phyloP scores from a whole-genome alignment of 176 grass and related monocot genomes.

The Thinopyrum elongatum region DNA sequence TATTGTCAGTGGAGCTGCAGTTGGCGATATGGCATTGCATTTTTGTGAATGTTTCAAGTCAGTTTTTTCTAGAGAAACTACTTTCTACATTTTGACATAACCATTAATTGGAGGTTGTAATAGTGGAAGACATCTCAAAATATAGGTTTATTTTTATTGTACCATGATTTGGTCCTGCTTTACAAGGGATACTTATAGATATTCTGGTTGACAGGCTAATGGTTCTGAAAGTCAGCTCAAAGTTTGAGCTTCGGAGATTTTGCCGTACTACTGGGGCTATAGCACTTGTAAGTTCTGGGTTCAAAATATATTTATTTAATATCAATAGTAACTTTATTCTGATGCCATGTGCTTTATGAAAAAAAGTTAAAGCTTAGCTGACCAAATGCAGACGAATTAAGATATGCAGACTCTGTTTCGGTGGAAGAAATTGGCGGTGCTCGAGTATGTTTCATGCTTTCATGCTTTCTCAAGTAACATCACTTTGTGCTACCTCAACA shows the following conservation, averaged over 20 bases:
- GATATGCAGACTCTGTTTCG: slow-evolving; percentile 81
- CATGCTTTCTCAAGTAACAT: neutral
- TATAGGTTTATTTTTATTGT: neutral
- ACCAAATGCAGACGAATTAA: slow-evolving; percentile 79
- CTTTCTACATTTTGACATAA: neutral
- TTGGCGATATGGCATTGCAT: slow-evolving; percentile 98
- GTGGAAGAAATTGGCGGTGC: slow-evolving; percentile 88
- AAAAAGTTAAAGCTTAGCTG: slow-evolving; percentile 86
- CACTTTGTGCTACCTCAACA: neutral
- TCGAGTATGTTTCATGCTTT: slow-evolving; percentile 48
- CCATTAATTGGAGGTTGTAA: neutral
- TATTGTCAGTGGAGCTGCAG: slow-evolving; percentile 90
- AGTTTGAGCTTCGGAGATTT: slow-evolving; percentile 92
- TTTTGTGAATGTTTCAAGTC: slow-evolving; percentile 99
- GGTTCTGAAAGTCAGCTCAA: slow-evolving; percentile 92
- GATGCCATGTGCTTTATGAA: neutral
- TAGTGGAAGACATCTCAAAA: neutral
- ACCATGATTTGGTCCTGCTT: neutral
- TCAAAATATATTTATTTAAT: slow-evolving; percentile 7
- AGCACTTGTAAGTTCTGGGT: slow-evolving; percentile 62
- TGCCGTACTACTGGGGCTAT: slow-evolving; percentile 89
- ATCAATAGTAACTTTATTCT: neutral
- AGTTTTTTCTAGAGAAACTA: neutral
- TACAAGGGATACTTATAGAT: neutral
- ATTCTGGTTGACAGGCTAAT: slow-evolving; percentile 65